phyloP scores from a whole-genome alignment of 1,139 yeast species.

The Saccharomyces uvarum region DNA sequence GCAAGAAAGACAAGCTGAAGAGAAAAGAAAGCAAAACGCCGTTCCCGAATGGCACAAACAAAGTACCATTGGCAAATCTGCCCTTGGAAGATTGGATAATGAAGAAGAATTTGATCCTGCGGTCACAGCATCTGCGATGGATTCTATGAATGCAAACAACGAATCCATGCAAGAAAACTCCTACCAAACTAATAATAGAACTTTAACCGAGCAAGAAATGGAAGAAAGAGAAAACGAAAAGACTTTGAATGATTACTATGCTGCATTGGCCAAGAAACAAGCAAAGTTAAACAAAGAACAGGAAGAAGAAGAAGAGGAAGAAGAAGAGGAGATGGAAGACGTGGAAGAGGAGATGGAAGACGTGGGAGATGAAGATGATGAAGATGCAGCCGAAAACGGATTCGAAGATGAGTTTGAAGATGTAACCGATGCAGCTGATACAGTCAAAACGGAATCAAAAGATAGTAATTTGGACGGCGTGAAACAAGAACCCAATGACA shows the following conservation, averaged over 20 bases:
- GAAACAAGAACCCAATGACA: constrained; percentile 11
- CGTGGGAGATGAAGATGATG: constrained; percentile 36
- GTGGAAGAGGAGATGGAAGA: constrained; percentile 38
- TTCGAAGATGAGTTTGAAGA: constrained; percentile 44
- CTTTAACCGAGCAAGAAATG: constrained; percentile 28
- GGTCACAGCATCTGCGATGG: constrained; percentile 18
- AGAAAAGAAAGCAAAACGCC: constrained; percentile 85
- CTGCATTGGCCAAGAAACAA: constrained; percentile 48
- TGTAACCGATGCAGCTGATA: constrained; percentile 10
- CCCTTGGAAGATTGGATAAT: constrained; percentile 47
- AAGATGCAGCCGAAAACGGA: constrained; percentile 45
- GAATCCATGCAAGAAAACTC: constrained; percentile 9
- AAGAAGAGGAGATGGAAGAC: constrained; percentile 18
- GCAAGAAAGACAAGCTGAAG: constrained; percentile 58
- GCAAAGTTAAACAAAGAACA: constrained; percentile 44
- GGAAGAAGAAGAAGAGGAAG: constrained; percentile 39
- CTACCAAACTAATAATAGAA: constrained; percentile 13
- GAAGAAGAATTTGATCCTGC: constrained; percentile 32
- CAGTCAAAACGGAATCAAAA: background rate
- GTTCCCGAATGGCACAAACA: constrained; percentile 94
- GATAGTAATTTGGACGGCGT: background rate
- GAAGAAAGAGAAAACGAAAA: constrained; percentile 52
- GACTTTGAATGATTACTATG: constrained; percentile 53
- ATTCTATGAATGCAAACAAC: constrained; percentile 8
- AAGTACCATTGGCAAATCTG: constrained; percentile 69